Evolutionary conservation across 805 yeast species (phyloP), one percentile per base, ranked within the genome.

Genomic region (Ogataea allantospora): DNA sequence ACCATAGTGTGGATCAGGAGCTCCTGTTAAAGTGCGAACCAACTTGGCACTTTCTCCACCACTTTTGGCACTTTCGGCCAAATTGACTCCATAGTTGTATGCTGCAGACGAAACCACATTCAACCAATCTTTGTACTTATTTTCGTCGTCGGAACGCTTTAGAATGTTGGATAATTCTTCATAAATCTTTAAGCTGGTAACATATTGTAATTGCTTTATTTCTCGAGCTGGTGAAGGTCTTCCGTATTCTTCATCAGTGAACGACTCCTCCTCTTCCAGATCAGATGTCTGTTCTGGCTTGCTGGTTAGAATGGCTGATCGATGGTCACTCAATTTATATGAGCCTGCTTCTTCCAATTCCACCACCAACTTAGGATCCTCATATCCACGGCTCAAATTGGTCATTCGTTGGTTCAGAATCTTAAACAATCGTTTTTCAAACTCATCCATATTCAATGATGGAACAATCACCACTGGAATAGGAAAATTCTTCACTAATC

Each of bases 391-490:
- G 7, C 30, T 30, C 20, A 46, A 17, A 14, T 40, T 30, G 8
- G 27, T 29, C 47, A 50, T 43, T 46, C 51, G 41, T 47, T 57
- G 43, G 29, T 53, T 53, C 27, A 66, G 31, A 7, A 60, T 55
- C 11, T 58, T 60, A 37, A 70, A 70, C 24, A 78, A 51, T 9
- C 60, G 50, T 3, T 46, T 42, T 51, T 79, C 84, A 58, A 74
- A 80, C n/a, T 58, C 46, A 29, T 65, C 65, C 77, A 77, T 69
- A 39, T 78, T 77, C 44, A 66, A 55, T 2, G 84, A 78, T 1
- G 88, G 84, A 0, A 77, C 81, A 33, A 81, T 73, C 16, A 82
- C 68, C n/a, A 78, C 73, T 0, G 89, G 88, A 11, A 80, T 70
- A 4, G 80, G 78, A 47, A 71, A 78, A 50, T 73, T 75, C 51